Conservation (phyloP, 306 rosid genomes). For the Sicyos edulis region DNA sequence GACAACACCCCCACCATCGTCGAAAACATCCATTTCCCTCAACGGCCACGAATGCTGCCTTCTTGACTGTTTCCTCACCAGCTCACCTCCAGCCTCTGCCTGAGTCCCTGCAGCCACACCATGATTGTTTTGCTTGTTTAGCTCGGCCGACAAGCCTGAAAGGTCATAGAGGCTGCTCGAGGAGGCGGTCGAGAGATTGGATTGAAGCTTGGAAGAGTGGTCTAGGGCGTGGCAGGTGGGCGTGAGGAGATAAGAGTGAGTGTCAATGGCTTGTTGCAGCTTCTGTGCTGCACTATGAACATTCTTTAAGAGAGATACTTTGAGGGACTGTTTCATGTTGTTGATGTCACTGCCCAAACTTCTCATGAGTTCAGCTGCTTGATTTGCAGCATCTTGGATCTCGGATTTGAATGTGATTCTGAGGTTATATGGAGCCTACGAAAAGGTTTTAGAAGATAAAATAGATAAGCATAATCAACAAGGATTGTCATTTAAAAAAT, state of each 20-base stretch:
- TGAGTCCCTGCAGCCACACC: conserved; percentile 18
- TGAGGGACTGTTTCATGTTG: conserved; percentile 38
- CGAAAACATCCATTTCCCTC: conserved; percentile 41
- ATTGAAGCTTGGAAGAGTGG: conserved; percentile 29
- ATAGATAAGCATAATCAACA: background rate
- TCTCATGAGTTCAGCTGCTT: conserved; percentile 56
- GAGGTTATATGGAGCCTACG: conserved; percentile 60
- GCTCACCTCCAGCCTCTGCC: conserved; percentile 31
- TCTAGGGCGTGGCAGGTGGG: conserved; percentile 26
- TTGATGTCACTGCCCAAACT: conserved; percentile 48
- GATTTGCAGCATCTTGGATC: conserved; percentile 48
- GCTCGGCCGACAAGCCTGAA: conserved; percentile 23
- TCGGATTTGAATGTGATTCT: conserved; percentile 45
- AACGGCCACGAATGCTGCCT: conserved; percentile 66
- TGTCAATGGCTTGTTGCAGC: conserved; percentile 50
- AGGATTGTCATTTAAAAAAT: background rate
- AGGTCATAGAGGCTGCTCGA: conserved; percentile 15
- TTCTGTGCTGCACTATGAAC: conserved; percentile 45
- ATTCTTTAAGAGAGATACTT: conserved; percentile 31
- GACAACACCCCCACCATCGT: conserved; percentile 33
- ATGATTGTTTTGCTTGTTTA: conserved; percentile 16
- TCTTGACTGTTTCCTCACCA: conserved; percentile 44
- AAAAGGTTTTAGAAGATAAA: background rate
- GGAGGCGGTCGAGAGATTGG: conserved; percentile 29
- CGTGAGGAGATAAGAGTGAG: conserved; percentile 50